A percentile compares a stretch with the other conserved stretches of the same genome.
These are phyloP conservation scores for Boletellus ananiceps DNA, from an alignment of 768 basidiomycete species.

Conservation along the genomic window DNA sequence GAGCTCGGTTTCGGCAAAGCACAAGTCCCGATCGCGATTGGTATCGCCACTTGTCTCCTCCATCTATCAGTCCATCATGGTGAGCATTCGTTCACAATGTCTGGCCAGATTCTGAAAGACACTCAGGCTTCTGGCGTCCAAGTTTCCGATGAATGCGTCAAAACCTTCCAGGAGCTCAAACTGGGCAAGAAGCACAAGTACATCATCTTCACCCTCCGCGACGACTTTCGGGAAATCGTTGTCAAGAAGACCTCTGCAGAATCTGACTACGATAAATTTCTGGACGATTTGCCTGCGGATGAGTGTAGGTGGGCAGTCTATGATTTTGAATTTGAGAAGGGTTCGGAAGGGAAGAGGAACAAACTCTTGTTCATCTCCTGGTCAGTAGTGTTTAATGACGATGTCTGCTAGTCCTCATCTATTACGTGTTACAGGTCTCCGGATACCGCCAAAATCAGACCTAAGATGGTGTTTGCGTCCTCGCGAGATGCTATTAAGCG, in stretches of 20 bases:
- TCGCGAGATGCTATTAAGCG: slow-evolving; percentile 80
- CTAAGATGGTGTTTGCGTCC: slow-evolving; percentile 94
- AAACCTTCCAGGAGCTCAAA: slow-evolving; percentile 17
- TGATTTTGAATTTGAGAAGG: slow-evolving; percentile 78
- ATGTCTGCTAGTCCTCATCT: neutral
- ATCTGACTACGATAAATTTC: slow-evolving; percentile 65
- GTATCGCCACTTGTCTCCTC: slow-evolving; percentile 15
- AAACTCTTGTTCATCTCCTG: slow-evolving; percentile 86
- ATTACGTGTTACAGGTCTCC: slow-evolving; percentile 60
- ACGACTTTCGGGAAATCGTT: slow-evolving; percentile 60
- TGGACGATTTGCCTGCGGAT: slow-evolving; percentile 61
- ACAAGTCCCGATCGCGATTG: slow-evolving; percentile 20
- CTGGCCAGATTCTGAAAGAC: neutral
- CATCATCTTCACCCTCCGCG: slow-evolving; percentile 73
- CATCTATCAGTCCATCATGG: slow-evolving; percentile 28
- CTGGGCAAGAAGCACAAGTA: slow-evolving; percentile 64
- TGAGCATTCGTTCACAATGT: slow-evolving; percentile 16
- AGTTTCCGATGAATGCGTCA: slow-evolving; percentile 50
- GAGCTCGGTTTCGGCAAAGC: slow-evolving; percentile 13
- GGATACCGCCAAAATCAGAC: slow-evolving; percentile 76
- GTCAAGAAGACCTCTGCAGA: slow-evolving; percentile 58
- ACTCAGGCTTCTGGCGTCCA: slow-evolving; percentile 36
- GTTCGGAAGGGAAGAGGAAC: slow-evolving; percentile 63
- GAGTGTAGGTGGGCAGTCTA: slow-evolving; percentile 88
- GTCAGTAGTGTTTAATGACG: slow-evolving; percentile 46